phyloP scores from a whole-genome alignment of 768 basidiomycete genomes.

The Peribolospora baueri region DNA sequence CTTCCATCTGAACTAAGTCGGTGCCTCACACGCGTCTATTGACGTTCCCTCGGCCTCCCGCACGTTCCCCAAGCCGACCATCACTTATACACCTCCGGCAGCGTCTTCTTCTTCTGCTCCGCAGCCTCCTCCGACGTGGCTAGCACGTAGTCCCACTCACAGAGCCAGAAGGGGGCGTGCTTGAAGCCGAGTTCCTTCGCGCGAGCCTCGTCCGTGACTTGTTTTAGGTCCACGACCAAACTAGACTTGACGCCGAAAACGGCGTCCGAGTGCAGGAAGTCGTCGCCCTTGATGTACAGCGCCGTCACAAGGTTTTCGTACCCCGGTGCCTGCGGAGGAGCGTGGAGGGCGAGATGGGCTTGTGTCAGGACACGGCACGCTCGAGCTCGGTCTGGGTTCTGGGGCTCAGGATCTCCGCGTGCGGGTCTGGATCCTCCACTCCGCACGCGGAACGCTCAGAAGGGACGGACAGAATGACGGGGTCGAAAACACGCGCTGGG shows the following conservation, averaged over 20 bases:
- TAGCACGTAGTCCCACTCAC: slow-evolving; percentile 28
- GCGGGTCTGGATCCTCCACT: neutral
- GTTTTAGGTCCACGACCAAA: slow-evolving; percentile 38
- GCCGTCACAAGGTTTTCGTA: slow-evolving; percentile 50
- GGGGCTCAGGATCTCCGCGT: too few species aligned
- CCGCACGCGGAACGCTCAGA: neutral
- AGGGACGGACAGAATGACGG: neutral
- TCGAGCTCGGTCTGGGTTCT: too few species aligned
- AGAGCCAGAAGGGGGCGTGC: slow-evolving; percentile 27
- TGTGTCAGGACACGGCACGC: neutral
- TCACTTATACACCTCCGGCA: neutral
- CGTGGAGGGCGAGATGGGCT: neutral
- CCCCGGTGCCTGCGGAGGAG: slow-evolving; percentile 29
- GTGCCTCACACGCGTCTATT: too few species aligned
- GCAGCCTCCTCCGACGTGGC: slow-evolving; percentile 25
- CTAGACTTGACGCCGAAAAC: slow-evolving; percentile 66
- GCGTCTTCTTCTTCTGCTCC: slow-evolving; percentile 1
- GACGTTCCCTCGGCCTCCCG: too few species aligned
- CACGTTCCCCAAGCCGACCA: too few species aligned
- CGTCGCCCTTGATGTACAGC: slow-evolving; percentile 46
- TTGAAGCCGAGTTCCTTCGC: slow-evolving; percentile 30
- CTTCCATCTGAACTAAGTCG: too few species aligned
- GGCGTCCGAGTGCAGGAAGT: slow-evolving; percentile 34
- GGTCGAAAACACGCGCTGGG: neutral
- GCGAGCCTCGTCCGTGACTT: slow-evolving; percentile 34